Conservation (phyloP, 768 basidiomycete genomes). For the Ramaria sp. region DNA sequence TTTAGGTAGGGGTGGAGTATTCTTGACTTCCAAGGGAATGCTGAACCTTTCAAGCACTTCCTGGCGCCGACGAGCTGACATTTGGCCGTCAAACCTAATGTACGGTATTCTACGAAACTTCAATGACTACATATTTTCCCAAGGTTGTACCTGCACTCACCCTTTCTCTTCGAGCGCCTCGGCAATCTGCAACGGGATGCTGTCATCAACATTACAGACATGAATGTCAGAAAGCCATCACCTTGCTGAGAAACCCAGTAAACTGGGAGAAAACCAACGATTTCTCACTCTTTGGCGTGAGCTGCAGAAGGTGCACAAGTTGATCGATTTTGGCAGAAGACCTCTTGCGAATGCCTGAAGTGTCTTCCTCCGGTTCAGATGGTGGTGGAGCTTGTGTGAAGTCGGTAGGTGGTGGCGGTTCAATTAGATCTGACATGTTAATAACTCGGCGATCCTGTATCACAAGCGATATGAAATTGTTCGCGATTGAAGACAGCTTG, state of each 20-base stretch:
- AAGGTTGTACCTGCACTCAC: constrained; percentile 23
- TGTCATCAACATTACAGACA: neutral
- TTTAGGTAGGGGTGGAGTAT: constrained; percentile 11
- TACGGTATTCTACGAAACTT: constrained; percentile 47
- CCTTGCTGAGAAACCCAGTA: constrained; percentile 77
- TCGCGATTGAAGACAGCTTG: neutral
- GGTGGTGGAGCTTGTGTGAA: constrained; percentile 43
- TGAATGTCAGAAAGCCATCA: constrained; percentile 15
- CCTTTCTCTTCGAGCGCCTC: constrained; percentile 55
- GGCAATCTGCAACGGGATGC: constrained; percentile 40
- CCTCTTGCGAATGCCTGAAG: constrained; percentile 30
- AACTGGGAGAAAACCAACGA: constrained; percentile 87
- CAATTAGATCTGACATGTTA: constrained; percentile 42
- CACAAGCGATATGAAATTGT: neutral
- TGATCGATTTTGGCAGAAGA: constrained; percentile 85
- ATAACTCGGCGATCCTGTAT: constrained; percentile 62
- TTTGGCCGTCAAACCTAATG: constrained; percentile 75
- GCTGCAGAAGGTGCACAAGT: constrained; percentile 55
- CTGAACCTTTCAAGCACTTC: constrained; percentile 68
- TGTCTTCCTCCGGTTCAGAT: constrained; percentile 29
- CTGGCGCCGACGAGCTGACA: constrained; percentile 73
- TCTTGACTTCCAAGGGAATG: constrained; percentile 42
- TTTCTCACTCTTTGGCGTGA: constrained; percentile 64
- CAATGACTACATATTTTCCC: neutral
- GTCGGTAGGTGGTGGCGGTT: constrained; percentile 56